A percentile compares a stretch with the other conserved stretches of the same genome.
Conservation (phyloP, 2,329 filamentous ascomycete species). For the Neonectria coccinea region DNA sequence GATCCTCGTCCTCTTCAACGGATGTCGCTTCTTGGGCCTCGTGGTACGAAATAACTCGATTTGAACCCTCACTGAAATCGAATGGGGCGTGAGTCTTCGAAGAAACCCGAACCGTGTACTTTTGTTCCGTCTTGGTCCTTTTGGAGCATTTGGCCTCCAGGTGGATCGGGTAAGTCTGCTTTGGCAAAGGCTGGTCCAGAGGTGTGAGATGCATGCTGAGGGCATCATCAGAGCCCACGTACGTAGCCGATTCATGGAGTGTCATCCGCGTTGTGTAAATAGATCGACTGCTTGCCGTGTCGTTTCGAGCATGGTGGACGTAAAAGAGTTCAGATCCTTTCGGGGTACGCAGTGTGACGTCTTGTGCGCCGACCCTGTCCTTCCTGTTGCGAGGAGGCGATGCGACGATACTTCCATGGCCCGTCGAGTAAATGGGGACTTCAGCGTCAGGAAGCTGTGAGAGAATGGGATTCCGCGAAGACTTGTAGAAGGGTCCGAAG, state of each 20-base stretch:
- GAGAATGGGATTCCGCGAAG: slow-evolving; percentile 48
- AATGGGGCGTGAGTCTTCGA: slow-evolving; percentile 30
- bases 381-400: slow-evolving; percentile 42
- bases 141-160: slow-evolving; percentile 33
- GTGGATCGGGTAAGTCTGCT: slow-evolving; percentile 46
- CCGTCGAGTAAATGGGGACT: slow-evolving; percentile 50
- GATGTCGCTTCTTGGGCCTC: slow-evolving; percentile 9
- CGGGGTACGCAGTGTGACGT: slow-evolving; percentile 47
- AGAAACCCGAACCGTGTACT: slow-evolving; percentile 19
- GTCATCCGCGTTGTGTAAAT: slow-evolving; percentile 51
- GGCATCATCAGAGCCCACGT: slow-evolving; percentile 45
- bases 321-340: slow-evolving; percentile 50
- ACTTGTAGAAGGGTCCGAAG: slow-evolving; percentile 50
- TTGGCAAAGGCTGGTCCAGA: slow-evolving; percentile 48
- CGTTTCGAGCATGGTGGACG: slow-evolving; percentile 50
- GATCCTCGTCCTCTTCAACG: background rate
- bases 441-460: slow-evolving; percentile 45
- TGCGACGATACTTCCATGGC: slow-evolving; percentile 51
- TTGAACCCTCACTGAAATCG: slow-evolving; percentile 34
- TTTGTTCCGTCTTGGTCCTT: background rate
- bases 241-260: slow-evolving; percentile 38
- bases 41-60: slow-evolving; percentile 30
- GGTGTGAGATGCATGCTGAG: slow-evolving; percentile 48
- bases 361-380: slow-evolving; percentile 45
- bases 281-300: slow-evolving; percentile 43